Evolutionary conservation across 768 basidiomycete genomes (phyloP).

Genomic region (Tylopilus intermedius): DNA sequence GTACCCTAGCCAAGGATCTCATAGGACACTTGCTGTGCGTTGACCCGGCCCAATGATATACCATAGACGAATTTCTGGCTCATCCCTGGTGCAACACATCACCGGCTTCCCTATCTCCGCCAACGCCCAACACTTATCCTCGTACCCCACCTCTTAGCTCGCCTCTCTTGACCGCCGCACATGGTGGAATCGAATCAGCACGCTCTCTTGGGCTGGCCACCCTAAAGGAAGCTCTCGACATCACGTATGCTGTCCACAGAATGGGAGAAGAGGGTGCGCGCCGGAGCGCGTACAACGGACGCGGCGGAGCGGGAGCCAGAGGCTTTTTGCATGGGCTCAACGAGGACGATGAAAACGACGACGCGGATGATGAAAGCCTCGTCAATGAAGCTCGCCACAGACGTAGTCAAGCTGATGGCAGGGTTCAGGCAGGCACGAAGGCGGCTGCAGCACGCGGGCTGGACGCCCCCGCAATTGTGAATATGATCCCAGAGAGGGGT

Average conservation of each 20-base stretch:
- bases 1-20: slow-evolving; percentile 77
- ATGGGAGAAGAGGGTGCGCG: slow-evolving; percentile 98
- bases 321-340: slow-evolving; percentile 84
- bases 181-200: slow-evolving; percentile 65
- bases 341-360: slow-evolving; percentile 80
- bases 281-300: slow-evolving; percentile 73
- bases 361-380: slow-evolving; percentile 44
- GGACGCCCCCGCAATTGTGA: slow-evolving; percentile 9
- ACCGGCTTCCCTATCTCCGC: slow-evolving; percentile 57
- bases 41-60: slow-evolving; percentile 91
- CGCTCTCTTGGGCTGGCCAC: slow-evolving; percentile 90
- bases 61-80: slow-evolving; percentile 94
- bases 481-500: slow-evolving; percentile 17
- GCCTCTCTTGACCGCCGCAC: slow-evolving; percentile 77
- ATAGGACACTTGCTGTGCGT: slow-evolving; percentile 94
- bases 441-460: slow-evolving; percentile 7
- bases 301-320: slow-evolving; percentile 69
- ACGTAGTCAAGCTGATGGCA: slow-evolving; percentile 32
- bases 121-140: slow-evolving; percentile 54
- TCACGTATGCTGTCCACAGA: slow-evolving; percentile 97
- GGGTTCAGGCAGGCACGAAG: slow-evolving; percentile 7
- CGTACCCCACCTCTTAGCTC: slow-evolving; percentile 66
- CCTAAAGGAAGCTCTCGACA: slow-evolving; percentile 97
- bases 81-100: slow-evolving; percentile 91
- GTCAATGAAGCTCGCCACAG: slow-evolving; percentile 46